Evolutionary conservation across 345 rosid genomes (phyloP).

Genomic region (Citrus maxima): DNA sequence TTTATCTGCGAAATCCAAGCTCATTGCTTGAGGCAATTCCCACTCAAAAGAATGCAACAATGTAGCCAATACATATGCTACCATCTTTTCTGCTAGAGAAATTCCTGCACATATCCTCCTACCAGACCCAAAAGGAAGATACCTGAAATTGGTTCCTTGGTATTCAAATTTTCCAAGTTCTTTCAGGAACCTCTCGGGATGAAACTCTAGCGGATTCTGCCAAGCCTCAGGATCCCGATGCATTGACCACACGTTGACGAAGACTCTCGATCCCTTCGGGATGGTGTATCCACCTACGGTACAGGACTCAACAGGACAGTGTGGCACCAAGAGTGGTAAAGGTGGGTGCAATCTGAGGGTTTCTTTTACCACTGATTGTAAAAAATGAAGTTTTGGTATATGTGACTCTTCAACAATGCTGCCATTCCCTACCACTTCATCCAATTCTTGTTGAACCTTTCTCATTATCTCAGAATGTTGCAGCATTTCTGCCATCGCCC

Average conservation of each 20-base stretch:
- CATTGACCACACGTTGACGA: constrained; percentile 5
- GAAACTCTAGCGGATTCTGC: constrained; percentile 14
- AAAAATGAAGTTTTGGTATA: background rate
- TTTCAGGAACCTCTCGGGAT: constrained; percentile 17
- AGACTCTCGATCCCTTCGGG: constrained; percentile 14
- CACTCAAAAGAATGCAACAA: constrained; percentile 12
- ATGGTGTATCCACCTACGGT: constrained; percentile 8
- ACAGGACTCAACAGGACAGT: background rate
- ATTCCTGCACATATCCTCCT: constrained; percentile 23
- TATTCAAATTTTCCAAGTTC: background rate
- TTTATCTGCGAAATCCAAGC: constrained; percentile 1
- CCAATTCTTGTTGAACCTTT: constrained; percentile 2
- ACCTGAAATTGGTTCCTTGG: no score
- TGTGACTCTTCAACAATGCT: constrained; percentile 16
- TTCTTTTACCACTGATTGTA: constrained; percentile 12
- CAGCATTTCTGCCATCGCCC: constrained; percentile 9
- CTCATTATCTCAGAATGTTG: constrained; percentile 5
- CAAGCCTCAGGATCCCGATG: constrained; percentile 13
- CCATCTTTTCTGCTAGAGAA: constrained; percentile 10
- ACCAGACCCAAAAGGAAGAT: constrained; percentile 3
- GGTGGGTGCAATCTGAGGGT: constrained; percentile 9
- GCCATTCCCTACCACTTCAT: background rate
- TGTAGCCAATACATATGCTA: background rate
- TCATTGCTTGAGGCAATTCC: background rate
- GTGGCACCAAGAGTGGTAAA: constrained; percentile 9